phyloP scores from a whole-genome alignment of 257 asterid species.

The Solanum phureja region DNA sequence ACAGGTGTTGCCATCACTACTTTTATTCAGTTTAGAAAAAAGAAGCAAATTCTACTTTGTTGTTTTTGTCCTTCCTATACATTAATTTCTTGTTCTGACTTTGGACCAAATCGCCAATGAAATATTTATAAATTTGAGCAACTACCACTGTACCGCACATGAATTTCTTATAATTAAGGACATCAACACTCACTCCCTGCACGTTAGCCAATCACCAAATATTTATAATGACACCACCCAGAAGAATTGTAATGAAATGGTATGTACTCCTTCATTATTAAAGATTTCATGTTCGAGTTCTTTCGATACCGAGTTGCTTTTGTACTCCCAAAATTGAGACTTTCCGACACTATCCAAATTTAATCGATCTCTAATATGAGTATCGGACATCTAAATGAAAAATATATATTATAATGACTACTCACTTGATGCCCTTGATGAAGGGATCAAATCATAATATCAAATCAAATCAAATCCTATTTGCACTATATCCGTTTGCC shows the following conservation, averaged over 20 bases:
- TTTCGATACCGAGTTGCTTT: accelerated
- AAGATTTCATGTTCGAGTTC: accelerated
- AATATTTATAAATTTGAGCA: constrained; percentile 43
- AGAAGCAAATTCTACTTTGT: neutral
- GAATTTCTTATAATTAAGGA: neutral
- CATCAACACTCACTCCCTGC: neutral
- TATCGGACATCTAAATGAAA: too few species aligned
- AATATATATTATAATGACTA: too few species aligned
- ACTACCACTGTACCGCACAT: neutral
- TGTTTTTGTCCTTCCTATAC: constrained; percentile 1
- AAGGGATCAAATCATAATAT: neutral
- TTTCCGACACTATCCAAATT: too few species aligned
- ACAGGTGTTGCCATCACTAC: neutral
- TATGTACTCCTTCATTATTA: too few species aligned
- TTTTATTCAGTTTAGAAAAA: neutral
- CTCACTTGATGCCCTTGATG: neutral
- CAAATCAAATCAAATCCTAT: neutral
- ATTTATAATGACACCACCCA: neutral
- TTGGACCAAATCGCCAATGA: constrained; percentile 80
- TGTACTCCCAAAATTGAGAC: too few species aligned
- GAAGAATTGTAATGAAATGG: too few species aligned
- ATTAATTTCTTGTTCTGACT: constrained; percentile 47
- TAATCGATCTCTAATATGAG: too few species aligned
- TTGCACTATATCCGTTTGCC: neutral
- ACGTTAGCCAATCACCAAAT: neutral